Base-by-base conservation (phyloP, 805 yeast genomes). In the Citeromyces matritensis region DNA sequence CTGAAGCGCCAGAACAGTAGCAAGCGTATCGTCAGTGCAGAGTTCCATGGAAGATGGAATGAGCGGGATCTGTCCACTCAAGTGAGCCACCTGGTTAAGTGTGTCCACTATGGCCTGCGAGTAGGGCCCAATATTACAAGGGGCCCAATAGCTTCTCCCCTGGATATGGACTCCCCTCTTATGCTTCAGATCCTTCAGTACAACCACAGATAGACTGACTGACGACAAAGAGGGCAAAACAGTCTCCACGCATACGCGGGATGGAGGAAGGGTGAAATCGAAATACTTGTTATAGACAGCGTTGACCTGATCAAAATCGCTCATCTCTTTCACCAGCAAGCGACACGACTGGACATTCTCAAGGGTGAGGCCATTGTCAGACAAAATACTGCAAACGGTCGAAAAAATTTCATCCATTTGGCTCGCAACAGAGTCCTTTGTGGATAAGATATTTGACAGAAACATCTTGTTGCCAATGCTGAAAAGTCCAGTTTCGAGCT, bases 131-230 rank as follows among this genome's bases (percentile, higher is more conserved):
- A 91, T 91, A 42, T 91, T 91, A 24, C 94, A 88, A 0, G 98
- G 98, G 0, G 96, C 97, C 98, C 98, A 91, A 49, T 81, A 86
- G 26, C 96, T 85, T 36, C 86, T 63, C 1, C 96, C 85, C 43
- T 91, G 88, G 6, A 91, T 84, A 45, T 91, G 97, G 10, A 88
- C 57, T 1, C 97, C 95, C 21, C 55, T 56, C 41, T 78, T 78
- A 8, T 40, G 41, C 0, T 17, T 29, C 23, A 48, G 27, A 23
- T 53, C 43, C 15, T 51, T 40, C 11, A 73, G 43, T 0, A 66
- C 65, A 9, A 66, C 57, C 10, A 78, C 73, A 0, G 95, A 81
- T 7, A 86, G 46, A 42, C 72, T 79, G 5, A 76, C 45, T 5
- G 49, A 43, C 14, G 34, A 31, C 0, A 51, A 48, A 1, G 39